Conservation (phyloP, 2,329 filamentous ascomycete genomes). For the Helicocarpus griseus region DNA sequence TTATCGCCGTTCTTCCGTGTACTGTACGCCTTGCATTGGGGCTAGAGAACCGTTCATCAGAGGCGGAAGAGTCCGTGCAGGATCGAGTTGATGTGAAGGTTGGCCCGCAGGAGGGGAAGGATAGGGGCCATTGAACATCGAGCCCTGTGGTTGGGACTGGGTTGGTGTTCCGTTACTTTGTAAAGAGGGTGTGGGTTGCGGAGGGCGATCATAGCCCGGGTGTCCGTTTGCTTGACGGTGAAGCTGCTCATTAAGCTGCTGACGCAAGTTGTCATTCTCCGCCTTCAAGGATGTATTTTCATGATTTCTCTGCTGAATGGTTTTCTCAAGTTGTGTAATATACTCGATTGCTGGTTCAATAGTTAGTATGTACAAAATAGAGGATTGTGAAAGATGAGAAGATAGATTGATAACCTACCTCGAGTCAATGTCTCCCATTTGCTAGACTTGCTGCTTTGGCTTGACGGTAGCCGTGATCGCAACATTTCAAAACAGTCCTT, state of each 20-base stretch:
- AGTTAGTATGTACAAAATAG: not conserved
- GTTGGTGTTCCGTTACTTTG: constrained; percentile 22
- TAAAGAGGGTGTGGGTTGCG: constrained; percentile 19
- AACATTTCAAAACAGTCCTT: constrained; percentile 42
- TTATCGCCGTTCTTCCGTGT: constrained; percentile 39
- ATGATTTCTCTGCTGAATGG: constrained; percentile 26
- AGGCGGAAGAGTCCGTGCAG: constrained; percentile 38
- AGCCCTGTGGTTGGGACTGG: constrained; percentile 18
- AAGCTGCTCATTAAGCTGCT: constrained; percentile 11
- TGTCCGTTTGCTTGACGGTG: constrained; percentile 26
- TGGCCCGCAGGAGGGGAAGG: constrained; percentile 19
- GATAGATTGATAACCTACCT: constrained; percentile 22
- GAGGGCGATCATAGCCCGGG: constrained; percentile 25
- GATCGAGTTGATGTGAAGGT: constrained; percentile 27
- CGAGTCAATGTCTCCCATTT: constrained; percentile 43
- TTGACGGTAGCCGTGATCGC: constrained; percentile 34
- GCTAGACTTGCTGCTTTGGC: constrained; percentile 42
- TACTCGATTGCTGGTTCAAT: constrained; percentile 36
- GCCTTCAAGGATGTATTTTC: constrained; percentile 28
- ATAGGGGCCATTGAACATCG: constrained; percentile 15
- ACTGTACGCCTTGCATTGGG: constrained; percentile 43
- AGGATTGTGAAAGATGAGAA: too few species aligned
- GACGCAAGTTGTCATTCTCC: constrained; percentile 18
- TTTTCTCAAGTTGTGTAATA: constrained; percentile 36
- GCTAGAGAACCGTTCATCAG: constrained; percentile 36